Percentiles rank a stretch among this genome's conserved stretches.
Conservation (phyloP, 2,329 filamentous ascomycete genomes). For the Bipolaris sorokiniana region DNA sequence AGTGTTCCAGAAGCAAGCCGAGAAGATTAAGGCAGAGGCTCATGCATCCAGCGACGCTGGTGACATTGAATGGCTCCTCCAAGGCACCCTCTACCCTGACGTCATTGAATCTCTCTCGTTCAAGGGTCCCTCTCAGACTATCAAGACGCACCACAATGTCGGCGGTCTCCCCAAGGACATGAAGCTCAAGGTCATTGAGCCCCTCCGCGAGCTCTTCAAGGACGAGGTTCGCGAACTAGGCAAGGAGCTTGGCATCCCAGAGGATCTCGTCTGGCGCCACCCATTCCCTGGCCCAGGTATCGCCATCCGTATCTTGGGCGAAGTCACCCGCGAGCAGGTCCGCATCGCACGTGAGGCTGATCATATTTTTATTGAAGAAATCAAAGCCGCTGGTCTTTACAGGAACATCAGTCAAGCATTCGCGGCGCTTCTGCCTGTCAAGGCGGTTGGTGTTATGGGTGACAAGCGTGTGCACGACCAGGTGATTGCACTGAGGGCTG, state of each 20-base stretch:
- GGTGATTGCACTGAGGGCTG: conserved; percentile 66
- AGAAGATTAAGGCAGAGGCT: conserved; percentile 73
- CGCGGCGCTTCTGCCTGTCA: conserved; percentile 69
- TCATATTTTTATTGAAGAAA: conserved; percentile 78
- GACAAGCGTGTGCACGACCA: conserved; percentile 72
- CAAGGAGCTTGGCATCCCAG: conserved; percentile 70
- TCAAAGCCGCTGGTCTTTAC: conserved; percentile 74
- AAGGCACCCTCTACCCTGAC: conserved; percentile 83
- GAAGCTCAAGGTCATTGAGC: conserved; percentile 76
- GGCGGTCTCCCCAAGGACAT: conserved; percentile 69
- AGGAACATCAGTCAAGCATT: conserved; percentile 73
- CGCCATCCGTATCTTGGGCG: conserved; percentile 80
- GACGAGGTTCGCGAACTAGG: conserved; percentile 78
- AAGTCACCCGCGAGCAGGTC: conserved; percentile 80
- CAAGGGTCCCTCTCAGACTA: conserved; percentile 73
- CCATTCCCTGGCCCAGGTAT: conserved; percentile 79
- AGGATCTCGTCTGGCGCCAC: conserved; percentile 79
- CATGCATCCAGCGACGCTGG: conserved; percentile 71
- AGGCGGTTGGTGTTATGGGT: conserved; percentile 71
- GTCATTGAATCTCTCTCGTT: conserved; percentile 75
- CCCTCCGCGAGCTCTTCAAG: conserved; percentile 80
- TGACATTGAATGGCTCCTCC: conserved; percentile 83
- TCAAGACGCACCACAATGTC: conserved; percentile 78
- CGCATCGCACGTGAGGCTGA: conserved; percentile 80
- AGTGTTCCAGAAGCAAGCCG: conserved; percentile 81